phyloP scores from a whole-genome alignment of 2,329 filamentous ascomycete genomes.

The Scedosporium boydii region DNA sequence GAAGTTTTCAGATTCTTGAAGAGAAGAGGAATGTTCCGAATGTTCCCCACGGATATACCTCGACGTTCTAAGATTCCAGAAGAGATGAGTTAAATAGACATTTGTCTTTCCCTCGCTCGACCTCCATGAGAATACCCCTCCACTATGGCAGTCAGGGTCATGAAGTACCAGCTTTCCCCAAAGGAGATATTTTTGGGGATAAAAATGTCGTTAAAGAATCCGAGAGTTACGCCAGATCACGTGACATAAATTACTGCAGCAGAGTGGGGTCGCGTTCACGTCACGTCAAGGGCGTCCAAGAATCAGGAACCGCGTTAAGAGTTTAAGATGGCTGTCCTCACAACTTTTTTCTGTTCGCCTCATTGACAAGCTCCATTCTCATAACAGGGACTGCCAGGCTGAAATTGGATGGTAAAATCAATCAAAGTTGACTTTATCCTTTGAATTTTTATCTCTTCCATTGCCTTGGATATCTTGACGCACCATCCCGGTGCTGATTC shows the following conservation, averaged over 20 bases:
- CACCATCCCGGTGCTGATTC: neutral
- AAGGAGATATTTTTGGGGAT: no score
- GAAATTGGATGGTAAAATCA: neutral
- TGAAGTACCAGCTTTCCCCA: no score
- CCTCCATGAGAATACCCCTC: no score
- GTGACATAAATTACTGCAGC: slow-evolving; percentile 15
- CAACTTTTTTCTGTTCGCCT: neutral
- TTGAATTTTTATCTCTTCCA: neutral
- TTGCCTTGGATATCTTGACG: neutral
- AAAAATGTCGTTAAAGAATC: no score
- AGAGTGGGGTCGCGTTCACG: slow-evolving; percentile 20
- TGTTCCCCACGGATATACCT: no score
- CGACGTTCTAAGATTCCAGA: no score
- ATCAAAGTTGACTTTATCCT: neutral
- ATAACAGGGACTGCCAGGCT: neutral
- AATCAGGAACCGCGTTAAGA: neutral
- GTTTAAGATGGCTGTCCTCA: neutral
- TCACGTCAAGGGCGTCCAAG: slow-evolving; percentile 23
- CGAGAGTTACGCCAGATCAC: slow-evolving; percentile 19
- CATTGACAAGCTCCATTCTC: neutral
- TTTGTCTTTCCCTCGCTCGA: no score
- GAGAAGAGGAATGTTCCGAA: no score
- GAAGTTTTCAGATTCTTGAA: no score
- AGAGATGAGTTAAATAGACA: no score
- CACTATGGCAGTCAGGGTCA: no score